These are phyloP conservation scores for Cytospora piceicola DNA, from an alignment of 2,329 filamentous ascomycete genomes.

Conservation along the genomic window DNA sequence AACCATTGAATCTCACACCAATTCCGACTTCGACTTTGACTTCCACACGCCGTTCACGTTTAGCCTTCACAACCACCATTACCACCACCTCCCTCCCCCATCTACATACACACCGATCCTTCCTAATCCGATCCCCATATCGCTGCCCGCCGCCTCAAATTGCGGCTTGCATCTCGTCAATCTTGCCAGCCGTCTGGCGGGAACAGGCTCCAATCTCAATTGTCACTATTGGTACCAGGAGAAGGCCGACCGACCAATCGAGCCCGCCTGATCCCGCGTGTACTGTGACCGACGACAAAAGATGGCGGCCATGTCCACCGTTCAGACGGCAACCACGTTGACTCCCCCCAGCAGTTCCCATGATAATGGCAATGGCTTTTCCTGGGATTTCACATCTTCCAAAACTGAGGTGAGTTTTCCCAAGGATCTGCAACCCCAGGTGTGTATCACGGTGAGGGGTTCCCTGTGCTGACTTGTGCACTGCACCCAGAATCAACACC, in stretches of 20 bases:
- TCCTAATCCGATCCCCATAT: constrained; percentile 2
- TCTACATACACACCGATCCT: neutral
- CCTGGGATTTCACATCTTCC: constrained; percentile 47
- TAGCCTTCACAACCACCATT: neutral
- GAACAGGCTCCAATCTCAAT: constrained; percentile 19
- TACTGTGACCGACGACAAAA: constrained; percentile 30
- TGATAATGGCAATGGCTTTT: constrained; percentile 49
- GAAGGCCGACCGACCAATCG: constrained; percentile 11
- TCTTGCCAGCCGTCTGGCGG: constrained; percentile 15
- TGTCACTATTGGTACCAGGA: constrained; percentile 24
- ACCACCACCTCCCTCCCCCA: too few relatives aligned
- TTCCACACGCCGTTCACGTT: neutral
- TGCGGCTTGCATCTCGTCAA: constrained; percentile 19
- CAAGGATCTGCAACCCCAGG: constrained; percentile 14
- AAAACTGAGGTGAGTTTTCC: constrained; percentile 45
- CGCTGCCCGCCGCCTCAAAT: constrained; percentile 19
- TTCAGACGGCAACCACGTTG: constrained; percentile 52
- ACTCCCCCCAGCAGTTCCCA: constrained; percentile 55
- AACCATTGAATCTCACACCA: constrained; percentile 3
- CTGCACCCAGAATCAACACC: constrained; percentile 27
- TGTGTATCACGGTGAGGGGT: constrained; percentile 14
- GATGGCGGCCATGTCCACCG: constrained; percentile 60
- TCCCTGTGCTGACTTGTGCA: constrained; percentile 12
- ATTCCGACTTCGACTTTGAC: neutral
- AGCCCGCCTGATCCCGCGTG: constrained; percentile 22